Percentiles rank a stretch among this genome's conserved stretches.
These are phyloP conservation scores for Calamus simplicifolius DNA, from an alignment of 176 grass and related monocot species.

Conservation along the genomic window DNA sequence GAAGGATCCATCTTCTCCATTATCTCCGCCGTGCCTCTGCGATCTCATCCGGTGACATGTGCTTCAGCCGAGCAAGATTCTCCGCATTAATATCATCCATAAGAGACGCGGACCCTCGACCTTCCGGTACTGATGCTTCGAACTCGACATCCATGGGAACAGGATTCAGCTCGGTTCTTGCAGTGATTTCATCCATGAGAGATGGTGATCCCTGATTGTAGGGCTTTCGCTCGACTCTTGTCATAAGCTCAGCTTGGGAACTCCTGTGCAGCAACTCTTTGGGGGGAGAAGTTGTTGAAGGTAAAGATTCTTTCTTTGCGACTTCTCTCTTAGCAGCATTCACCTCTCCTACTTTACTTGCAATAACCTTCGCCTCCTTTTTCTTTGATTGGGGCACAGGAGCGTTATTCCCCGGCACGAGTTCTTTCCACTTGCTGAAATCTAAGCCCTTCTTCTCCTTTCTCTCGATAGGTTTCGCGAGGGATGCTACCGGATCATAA, in stretches of 20 bases:
- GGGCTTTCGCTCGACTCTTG: background rate
- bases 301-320: background rate
- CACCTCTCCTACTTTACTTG: conserved; percentile 12
- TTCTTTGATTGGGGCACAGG: conserved; percentile 4
- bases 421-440: conserved; percentile 66
- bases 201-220: background rate
- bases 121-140: background rate
- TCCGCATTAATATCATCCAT: conserved; percentile 58
- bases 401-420: conserved; percentile 20
- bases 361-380: conserved; percentile 27
- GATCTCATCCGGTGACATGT: conserved; percentile 86
- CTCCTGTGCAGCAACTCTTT: too few relatives aligned
- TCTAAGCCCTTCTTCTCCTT: conserved; percentile 83
- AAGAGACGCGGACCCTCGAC: conserved; percentile 13
- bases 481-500: conserved; percentile 13
- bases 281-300: background rate
- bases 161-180: background rate
- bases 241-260: too few relatives aligned
- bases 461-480: conserved; percentile 43
- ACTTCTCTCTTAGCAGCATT: conserved; percentile 10
- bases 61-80: conserved; percentile 53
- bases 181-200: too few relatives aligned
- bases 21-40: conserved; percentile 64
- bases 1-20: conserved; percentile 70
- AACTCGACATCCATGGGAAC: conserved; percentile 5